These are phyloP conservation scores for Macrotyloma uniflorum DNA, from an alignment of 306 rosid species.

Conservation along the genomic window DNA sequence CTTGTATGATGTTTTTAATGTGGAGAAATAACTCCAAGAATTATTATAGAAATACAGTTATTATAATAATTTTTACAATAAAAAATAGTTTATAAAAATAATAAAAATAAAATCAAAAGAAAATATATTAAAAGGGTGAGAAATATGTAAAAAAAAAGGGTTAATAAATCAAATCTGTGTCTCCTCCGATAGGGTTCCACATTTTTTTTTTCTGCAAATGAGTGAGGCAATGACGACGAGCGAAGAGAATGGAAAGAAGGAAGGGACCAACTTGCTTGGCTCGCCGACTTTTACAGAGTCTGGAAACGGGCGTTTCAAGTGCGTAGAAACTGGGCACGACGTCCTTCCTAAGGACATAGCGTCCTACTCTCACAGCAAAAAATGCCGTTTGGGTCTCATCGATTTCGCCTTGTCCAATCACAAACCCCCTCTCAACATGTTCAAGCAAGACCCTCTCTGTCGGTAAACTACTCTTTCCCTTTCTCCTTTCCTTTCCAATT, in stretches of 20 bases:
- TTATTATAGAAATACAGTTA: too few species aligned
- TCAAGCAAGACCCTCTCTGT: slow-evolving; percentile 77
- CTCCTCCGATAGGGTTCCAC: too few species aligned
- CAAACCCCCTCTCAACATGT: slow-evolving; percentile 82
- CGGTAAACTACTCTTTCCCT: slow-evolving; percentile 45
- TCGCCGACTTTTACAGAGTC: slow-evolving; percentile 73
- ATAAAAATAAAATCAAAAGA: too few species aligned
- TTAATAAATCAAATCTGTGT: too few species aligned
- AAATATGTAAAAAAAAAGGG: too few species aligned
- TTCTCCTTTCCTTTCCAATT: not conserved
- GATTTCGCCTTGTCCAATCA: slow-evolving; percentile 62
- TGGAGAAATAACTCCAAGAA: too few species aligned
- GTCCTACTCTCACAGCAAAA: slow-evolving; percentile 72
- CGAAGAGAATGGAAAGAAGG: slow-evolving; percentile 52
- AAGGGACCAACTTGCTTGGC: slow-evolving; percentile 74
- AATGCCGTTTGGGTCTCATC: slow-evolving; percentile 90
- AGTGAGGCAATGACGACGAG: slow-evolving; percentile 18
- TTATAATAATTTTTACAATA: too few species aligned
- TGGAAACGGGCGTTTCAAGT: slow-evolving; percentile 76
- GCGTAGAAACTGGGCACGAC: slow-evolving; percentile 88
- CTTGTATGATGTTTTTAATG: too few species aligned
- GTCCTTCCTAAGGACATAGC: slow-evolving; percentile 64
- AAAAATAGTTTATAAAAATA: too few species aligned
- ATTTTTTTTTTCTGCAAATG: too few species aligned
- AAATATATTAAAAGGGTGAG: too few species aligned